phyloP scores from a whole-genome alignment of 345 rosid genomes.

The Gossypium thurberi region DNA sequence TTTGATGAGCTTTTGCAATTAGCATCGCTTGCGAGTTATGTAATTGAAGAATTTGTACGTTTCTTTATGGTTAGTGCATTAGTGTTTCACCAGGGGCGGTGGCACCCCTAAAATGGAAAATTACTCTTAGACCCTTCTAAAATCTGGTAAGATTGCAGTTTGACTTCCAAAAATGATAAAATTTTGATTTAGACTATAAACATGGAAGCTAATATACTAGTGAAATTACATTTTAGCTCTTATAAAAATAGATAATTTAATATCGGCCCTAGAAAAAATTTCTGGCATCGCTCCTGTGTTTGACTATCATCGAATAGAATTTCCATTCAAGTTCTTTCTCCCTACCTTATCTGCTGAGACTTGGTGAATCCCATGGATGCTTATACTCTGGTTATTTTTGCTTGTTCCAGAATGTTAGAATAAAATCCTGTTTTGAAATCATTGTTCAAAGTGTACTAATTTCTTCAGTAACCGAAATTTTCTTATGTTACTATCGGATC shows the following conservation, averaged over 20 bases:
- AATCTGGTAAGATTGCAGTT: no score
- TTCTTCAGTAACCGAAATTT: not conserved
- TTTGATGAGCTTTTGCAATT: not conserved
- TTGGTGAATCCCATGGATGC: not conserved
- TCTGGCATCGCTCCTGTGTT: not conserved
- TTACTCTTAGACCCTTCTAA: no score
- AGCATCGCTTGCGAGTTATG: not conserved
- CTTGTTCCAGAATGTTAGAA: slow-evolving; percentile 1
- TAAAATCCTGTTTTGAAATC: not conserved
- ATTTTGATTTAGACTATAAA: no score
- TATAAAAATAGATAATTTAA: no score
- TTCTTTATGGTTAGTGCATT: not conserved
- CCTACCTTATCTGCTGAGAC: not conserved
- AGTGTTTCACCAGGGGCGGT: no score
- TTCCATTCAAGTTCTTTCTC: not conserved
- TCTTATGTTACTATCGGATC: not conserved
- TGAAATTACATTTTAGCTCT: no score
- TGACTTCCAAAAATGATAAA: no score
- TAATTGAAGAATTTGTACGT: not conserved
- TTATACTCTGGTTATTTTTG: not conserved
- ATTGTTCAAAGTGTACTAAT: not conserved
- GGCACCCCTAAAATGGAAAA: no score
- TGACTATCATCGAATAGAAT: not conserved
- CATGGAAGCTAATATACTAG: no score
- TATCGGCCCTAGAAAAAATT: no score